Conservation (phyloP, 2,329 filamentous ascomycete species). For the Pseudogymnoascus sp. region DNA sequence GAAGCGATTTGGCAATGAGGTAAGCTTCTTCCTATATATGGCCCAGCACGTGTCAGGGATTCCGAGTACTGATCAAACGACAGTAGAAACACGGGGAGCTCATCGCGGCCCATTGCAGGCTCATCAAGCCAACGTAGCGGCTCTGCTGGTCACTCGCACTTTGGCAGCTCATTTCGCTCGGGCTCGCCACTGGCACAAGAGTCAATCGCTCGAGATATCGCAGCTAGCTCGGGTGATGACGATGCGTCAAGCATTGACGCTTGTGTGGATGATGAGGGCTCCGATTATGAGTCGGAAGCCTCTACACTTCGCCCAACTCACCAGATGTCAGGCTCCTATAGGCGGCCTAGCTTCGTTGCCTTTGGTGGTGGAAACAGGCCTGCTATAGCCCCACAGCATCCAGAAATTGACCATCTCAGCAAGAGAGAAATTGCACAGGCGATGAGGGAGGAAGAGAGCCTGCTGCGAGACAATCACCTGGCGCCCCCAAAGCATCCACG, state of each 20-base stretch:
- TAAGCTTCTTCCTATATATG: background rate
- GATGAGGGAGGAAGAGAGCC: constrained; percentile 49
- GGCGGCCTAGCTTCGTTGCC: constrained; percentile 69
- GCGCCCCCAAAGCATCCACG: constrained; percentile 52
- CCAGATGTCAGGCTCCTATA: constrained; percentile 60
- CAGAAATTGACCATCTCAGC: constrained; percentile 40
- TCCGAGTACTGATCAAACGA: background rate
- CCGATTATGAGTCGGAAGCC: constrained; percentile 37
- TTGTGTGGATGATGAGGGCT: constrained; percentile 31
- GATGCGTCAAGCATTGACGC: constrained; percentile 37
- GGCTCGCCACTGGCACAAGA: constrained; percentile 61
- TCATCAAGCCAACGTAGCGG: constrained; percentile 9
- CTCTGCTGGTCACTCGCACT: constrained; percentile 27
- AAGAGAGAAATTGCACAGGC: constrained; percentile 49
- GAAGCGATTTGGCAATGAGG: background rate
- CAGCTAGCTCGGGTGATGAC: constrained; percentile 51
- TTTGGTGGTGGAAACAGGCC: constrained; percentile 65
- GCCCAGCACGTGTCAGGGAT: background rate
- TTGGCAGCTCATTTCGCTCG: constrained; percentile 43
- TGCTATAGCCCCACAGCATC: constrained; percentile 53
- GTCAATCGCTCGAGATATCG: constrained; percentile 59
- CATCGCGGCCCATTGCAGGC: background rate
- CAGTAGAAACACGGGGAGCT: background rate
- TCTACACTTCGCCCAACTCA: constrained; percentile 32
- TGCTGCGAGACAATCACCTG: constrained; percentile 59